Evolutionary conservation across 129 eudicot species (phyloP).

Genomic region (Centaurea solstitialis): DNA sequence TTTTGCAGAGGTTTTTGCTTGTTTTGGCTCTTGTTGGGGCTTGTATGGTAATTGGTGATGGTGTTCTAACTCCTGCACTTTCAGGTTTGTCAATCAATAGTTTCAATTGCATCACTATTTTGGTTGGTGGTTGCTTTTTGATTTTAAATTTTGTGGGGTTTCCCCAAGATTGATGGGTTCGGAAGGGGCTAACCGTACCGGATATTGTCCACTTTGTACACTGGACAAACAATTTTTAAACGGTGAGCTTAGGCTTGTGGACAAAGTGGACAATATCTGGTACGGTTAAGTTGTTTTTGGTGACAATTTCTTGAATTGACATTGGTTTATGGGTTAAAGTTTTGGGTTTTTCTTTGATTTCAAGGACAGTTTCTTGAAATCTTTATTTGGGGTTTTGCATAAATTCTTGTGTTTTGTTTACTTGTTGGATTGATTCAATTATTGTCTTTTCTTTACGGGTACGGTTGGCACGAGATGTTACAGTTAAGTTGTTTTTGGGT

Average conservation of each 20-base stretch:
- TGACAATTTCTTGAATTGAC: constrained; percentile 8
- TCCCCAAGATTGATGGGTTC: not conserved
- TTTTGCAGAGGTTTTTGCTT: constrained; percentile 75
- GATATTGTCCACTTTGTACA: too few species aligned
- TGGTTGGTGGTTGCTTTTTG: not conserved
- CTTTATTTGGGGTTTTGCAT: not conserved
- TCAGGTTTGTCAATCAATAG: constrained; percentile 49
- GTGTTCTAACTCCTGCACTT: constrained; percentile 88
- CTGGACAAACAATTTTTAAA: too few species aligned
- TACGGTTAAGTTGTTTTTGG: not conserved
- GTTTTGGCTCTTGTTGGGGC: constrained; percentile 89
- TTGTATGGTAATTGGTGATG: constrained; percentile 99
- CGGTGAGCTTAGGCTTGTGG: too few species aligned
- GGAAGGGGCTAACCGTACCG: not conserved
- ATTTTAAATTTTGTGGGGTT: not conserved
- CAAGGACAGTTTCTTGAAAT: not conserved
- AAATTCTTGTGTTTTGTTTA: not conserved
- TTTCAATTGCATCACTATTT: not conserved
- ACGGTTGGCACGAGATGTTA: too few species aligned
- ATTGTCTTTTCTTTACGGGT: too few species aligned
- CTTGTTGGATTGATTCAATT: too few species aligned
- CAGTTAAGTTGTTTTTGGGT: constrained; percentile 5
- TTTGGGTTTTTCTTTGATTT: constrained; percentile 7
- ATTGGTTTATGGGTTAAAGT: not conserved
- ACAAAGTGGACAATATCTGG: not conserved